Conservation (phyloP, 805 yeast genomes). For the Pichia gijzeniarum region DNA sequence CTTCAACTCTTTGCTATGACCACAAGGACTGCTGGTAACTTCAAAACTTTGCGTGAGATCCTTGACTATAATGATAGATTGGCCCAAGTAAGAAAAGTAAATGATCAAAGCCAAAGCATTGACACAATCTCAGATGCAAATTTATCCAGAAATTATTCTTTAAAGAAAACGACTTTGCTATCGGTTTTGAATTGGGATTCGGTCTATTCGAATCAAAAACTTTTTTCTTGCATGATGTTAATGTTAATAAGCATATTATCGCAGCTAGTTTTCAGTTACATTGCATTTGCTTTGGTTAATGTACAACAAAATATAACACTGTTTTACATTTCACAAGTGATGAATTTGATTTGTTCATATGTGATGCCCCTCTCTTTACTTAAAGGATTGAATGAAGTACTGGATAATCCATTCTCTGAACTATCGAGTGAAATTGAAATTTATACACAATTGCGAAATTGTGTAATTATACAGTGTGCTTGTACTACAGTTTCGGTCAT, state of each 20-base stretch:
- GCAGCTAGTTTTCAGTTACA: conserved; percentile 23
- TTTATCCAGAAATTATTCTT: background rate
- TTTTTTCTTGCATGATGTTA: conserved; percentile 17
- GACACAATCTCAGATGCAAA: background rate
- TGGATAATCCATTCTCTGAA: conserved; percentile 22
- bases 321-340: conserved; percentile 20
- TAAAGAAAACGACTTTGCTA: conserved; percentile 4
- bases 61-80: conserved; percentile 11
- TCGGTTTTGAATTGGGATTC: conserved; percentile 24
- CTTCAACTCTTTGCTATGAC: conserved; percentile 11
- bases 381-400: conserved; percentile 20
- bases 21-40: conserved; percentile 7
- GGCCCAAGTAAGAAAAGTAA: background rate
- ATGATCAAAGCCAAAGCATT: background rate
- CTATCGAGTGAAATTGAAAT: conserved; percentile 20
- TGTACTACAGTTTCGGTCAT: conserved; percentile 19
- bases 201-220: conserved; percentile 19
- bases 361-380: conserved; percentile 22
- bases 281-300: conserved; percentile 24
- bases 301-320: conserved; percentile 21
- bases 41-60: conserved; percentile 10
- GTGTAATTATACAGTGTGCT: conserved; percentile 17
- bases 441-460: conserved; percentile 18
- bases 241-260: conserved; percentile 23
- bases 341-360: conserved; percentile 24